Evolutionary conservation across 108 stramenopile species (phyloP).

Genomic region (Cylindrotheca closterium): DNA sequence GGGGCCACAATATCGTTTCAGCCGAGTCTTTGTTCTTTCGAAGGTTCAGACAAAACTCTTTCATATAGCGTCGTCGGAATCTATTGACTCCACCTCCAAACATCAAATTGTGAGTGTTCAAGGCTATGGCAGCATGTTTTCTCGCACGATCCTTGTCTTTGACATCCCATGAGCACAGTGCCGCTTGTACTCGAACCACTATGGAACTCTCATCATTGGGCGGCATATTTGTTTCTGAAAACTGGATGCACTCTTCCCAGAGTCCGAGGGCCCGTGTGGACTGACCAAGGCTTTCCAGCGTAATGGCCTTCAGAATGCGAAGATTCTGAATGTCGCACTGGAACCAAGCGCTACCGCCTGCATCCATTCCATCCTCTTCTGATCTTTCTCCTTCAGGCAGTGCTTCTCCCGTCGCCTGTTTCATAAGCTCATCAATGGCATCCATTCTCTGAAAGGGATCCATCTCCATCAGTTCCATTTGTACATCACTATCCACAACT

Average conservation of each 20-base stretch:
- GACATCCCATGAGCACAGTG: slow-evolving; percentile 49
- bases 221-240: slow-evolving; percentile 54
- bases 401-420: slow-evolving; percentile 50
- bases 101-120: slow-evolving; percentile 58
- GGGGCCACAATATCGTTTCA: slow-evolving; percentile 17
- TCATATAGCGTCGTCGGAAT: slow-evolving; percentile 57
- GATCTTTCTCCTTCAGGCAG: slow-evolving; percentile 37
- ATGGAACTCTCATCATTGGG: slow-evolving; percentile 67
- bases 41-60: slow-evolving; percentile 54
- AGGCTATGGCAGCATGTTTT: slow-evolving; percentile 51
- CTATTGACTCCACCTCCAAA: slow-evolving; percentile 67
- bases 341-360: slow-evolving; percentile 48
- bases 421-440: slow-evolving; percentile 53
- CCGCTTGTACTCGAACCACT: slow-evolving; percentile 59
- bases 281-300: slow-evolving; percentile 59
- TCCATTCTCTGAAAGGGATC: slow-evolving; percentile 63
- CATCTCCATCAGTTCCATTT: slow-evolving; percentile 75
- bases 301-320: slow-evolving; percentile 66
- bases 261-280: slow-evolving; percentile 39
- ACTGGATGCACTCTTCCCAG: slow-evolving; percentile 64
- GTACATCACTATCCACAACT: slow-evolving; percentile 69
- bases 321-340: slow-evolving; percentile 72
- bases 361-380: slow-evolving; percentile 46
- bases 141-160: slow-evolving; percentile 32
- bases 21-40: slow-evolving; percentile 13